Base-by-base conservation (phyloP, 2,329 filamentous ascomycete genomes). In the Fusarium guadeloupense region DNA sequence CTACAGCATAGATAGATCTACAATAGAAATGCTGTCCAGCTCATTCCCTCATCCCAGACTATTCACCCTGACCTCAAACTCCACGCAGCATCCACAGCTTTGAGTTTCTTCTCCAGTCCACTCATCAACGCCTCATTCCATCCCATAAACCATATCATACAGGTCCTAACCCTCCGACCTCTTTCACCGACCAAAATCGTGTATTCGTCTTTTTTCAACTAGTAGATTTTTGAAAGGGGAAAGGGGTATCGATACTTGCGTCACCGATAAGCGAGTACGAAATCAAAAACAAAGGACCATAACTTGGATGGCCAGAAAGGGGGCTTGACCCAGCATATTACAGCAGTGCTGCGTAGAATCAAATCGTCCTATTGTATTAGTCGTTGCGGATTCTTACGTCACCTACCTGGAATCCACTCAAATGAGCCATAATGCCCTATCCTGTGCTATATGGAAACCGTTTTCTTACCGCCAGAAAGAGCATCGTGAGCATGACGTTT, bases 401-500 rank as follows among this genome's bases (percentile, higher is more conserved):
- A 64, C 67, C 64, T 69, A 65, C 54, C 54, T 51, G 33, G 30
- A 48, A 38, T 31, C 33, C 35, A 38, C 30, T 37, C 19, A 17
- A 21, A 44, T 28, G 40, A 34, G 31, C 16, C 31, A 25, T 16
- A 9, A 26, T 47, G 37, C 40, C 28, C 35, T 49, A 31, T 50
- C 23, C 20, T 37, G 19, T 59, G 44, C 31, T 53, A 41, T 40
- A 16, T 38, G 39, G n/a, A 41, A 35, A 35, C 40, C 39, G 54
- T 54, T 33, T 49, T 69, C 67, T 69, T 69, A 69, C 64, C 67
- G 55, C 64, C 67, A 53, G 56, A 49, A 53, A 45, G 51, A 47
- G 31, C 39, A 51, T 35, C 45, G 52, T 44, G 40, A 26, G 35
- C 40, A 20, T 42, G 44, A 52, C 23, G 25, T 49, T 40, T 19